Base-by-base conservation (phyloP, 495 filamentous ascomycete genomes). In the Sordaria brevicollis region DNA sequence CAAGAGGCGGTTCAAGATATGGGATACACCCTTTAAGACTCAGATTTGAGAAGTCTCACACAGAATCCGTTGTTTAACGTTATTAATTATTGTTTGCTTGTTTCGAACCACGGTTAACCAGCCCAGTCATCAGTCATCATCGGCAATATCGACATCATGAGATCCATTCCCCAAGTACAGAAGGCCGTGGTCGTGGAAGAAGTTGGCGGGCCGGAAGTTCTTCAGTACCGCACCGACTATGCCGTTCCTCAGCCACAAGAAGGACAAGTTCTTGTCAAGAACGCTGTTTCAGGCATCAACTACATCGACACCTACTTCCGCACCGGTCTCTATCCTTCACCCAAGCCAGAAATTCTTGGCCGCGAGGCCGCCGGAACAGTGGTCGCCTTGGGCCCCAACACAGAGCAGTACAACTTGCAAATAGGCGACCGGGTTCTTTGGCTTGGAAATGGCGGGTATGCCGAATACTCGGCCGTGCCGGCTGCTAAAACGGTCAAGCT, bases 301-400 rank as follows among this genome's bases (percentile, higher is more conserved):
- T 96, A 87, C 80, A 94, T 96, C 78, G 89, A 91, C 75, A 90
- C 84, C 81, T 96, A 97, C 80, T 96, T 92, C 88, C 92, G 93
- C 70, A 89, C 86, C 13, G 93, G 93, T 25, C 87, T 95, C 41
- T 96, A 96, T 80, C 83, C 87, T 0, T 80, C 87, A 0, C 81
- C 90, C 15, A 65, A 76, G 2, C 93, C 93, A 21, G 89, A 90
- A 73, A 87, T 91, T 69, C 89, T 94, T 35, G 93, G 93, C 70
- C 90, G 89, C 65, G 93, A 97, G 85, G 91, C 85, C 54, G 86
- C 68, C 21, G 71, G 71, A 11, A 41, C 39, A 10, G 69, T 73
- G 31, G 67, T 37, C 13, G 67, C 67, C 19, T 37, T 71, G 21
- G 66, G 43, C 17, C 34, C 34, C 34, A 35, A 35, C 34, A 35